Conservation (phyloP, 2,329 filamentous ascomycete genomes). For the Byssothecium circinans region DNA sequence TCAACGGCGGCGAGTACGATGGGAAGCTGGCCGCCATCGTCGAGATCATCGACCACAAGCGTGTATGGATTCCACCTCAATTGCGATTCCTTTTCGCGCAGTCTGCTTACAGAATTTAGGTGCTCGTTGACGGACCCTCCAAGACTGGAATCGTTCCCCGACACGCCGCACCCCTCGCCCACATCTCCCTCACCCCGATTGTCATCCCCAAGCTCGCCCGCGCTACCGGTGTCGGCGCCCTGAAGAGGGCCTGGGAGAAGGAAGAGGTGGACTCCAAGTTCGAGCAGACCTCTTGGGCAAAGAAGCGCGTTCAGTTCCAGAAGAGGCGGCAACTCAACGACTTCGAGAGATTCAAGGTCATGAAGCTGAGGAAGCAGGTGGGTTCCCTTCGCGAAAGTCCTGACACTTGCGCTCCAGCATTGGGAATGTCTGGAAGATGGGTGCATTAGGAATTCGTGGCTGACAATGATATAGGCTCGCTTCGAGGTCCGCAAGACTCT, state of each 20-base stretch:
- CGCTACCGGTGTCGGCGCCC: slow-evolving; percentile 75
- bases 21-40: slow-evolving; percentile 92
- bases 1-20: slow-evolving; percentile 77
- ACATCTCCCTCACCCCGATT: slow-evolving; percentile 86
- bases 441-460: slow-evolving; percentile 1
- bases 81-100: slow-evolving; percentile 17
- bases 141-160: slow-evolving; percentile 80
- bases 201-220: slow-evolving; percentile 84
- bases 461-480: slow-evolving; percentile 60
- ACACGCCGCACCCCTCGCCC: slow-evolving; percentile 79
- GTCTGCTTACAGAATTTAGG: slow-evolving; percentile 59
- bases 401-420: neutral
- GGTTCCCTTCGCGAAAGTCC: slow-evolving; percentile 35
- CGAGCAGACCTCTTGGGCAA: slow-evolving; percentile 87
- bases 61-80: slow-evolving; percentile 76
- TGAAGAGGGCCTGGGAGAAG: slow-evolving; percentile 90
- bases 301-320: slow-evolving; percentile 84
- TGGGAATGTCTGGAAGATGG: neutral
- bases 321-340: slow-evolving; percentile 91
- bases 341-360: slow-evolving; percentile 99
- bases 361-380: slow-evolving; percentile 99
- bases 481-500: slow-evolving; percentile 97
- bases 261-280: slow-evolving; percentile 90
- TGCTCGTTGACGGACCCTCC: slow-evolving; percentile 91
- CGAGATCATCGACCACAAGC: slow-evolving; percentile 99